phyloP scores from a whole-genome alignment of 192 early-diverging fungal species.

The Dissophora globulifera region DNA sequence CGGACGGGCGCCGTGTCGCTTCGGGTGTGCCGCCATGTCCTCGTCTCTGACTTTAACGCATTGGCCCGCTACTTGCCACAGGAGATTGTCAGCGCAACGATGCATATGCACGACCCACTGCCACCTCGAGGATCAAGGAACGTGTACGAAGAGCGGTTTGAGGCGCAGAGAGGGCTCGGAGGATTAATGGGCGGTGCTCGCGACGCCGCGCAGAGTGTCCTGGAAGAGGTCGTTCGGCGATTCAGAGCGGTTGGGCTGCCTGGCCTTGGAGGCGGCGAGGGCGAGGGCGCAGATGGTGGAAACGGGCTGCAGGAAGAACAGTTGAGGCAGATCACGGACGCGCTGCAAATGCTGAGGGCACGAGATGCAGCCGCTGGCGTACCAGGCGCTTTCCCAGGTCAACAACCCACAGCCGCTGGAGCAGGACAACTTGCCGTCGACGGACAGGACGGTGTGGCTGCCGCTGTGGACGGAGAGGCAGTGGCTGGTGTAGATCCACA shows the following conservation, averaged over 20 bases:
- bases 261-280: slow-evolving; percentile 6
- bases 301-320: slow-evolving; percentile 26
- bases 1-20: slow-evolving; percentile 5
- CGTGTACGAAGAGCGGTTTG: slow-evolving; percentile 46
- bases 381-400: slow-evolving; percentile 27
- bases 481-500: neutral
- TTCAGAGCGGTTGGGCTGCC: slow-evolving; percentile 32
- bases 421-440: neutral
- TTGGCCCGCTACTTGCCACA: slow-evolving; percentile 63
- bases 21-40: slow-evolving; percentile 41
- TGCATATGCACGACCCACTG: slow-evolving; percentile 74
- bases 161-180: slow-evolving; percentile 20
- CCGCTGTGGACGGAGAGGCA: neutral
- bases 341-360: slow-evolving; percentile 28
- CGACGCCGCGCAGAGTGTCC: slow-evolving; percentile 35
- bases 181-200: slow-evolving; percentile 28
- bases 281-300: slow-evolving; percentile 11
- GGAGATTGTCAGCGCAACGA: slow-evolving; percentile 53
- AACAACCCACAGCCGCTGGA: too few species aligned
- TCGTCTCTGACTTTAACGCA: slow-evolving; percentile 61
- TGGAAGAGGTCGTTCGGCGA: slow-evolving; percentile 39
- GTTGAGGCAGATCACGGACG: slow-evolving; percentile 36
- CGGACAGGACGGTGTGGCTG: neutral
- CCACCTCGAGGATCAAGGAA: slow-evolving; percentile 65
- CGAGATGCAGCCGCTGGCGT: neutral